phyloP scores from a whole-genome alignment of 345 rosid genomes.

The Odontarrhena argentea region DNA sequence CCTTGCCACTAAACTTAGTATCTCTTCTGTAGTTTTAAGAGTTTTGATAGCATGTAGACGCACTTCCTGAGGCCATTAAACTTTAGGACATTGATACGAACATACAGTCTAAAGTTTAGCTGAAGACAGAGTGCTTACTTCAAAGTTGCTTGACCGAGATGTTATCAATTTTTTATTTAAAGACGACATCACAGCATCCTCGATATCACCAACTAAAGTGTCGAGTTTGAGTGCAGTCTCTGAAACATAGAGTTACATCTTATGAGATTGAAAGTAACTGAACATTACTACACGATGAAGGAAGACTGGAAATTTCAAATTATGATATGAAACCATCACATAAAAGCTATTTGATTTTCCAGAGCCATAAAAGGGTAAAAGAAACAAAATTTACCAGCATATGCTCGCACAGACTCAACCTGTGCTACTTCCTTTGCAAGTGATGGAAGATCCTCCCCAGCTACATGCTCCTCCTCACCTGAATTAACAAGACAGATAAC shows the following conservation, averaged over 20 bases:
- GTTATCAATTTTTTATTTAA: constrained; percentile 60
- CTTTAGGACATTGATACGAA: not conserved
- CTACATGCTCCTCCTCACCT: constrained; percentile 51
- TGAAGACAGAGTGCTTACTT: constrained; percentile 53
- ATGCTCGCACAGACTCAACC: constrained; percentile 78
- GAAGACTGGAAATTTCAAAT: not conserved
- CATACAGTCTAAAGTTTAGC: not conserved
- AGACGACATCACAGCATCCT: constrained; percentile 81
- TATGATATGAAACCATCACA: not conserved
- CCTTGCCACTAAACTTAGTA: constrained; percentile 60
- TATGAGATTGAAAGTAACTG: not conserved
- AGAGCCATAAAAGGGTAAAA: not conserved
- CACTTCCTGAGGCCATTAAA: constrained; percentile 54
- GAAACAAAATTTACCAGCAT: constrained; percentile 62
- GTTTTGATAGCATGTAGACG: constrained; percentile 59
- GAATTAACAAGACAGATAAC: not conserved
- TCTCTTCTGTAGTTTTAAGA: constrained; percentile 66
- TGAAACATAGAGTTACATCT: constrained; percentile 47
- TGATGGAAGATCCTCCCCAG: constrained; percentile 76
- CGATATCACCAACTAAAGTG: constrained; percentile 80
- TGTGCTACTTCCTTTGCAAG: constrained; percentile 89
- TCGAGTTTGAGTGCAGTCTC: constrained; percentile 89
- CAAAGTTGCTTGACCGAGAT: constrained; percentile 52
- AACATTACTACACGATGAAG: constrained; percentile 13
- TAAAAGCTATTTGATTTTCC: not conserved